Evolutionary conservation across 106 monocot genomes (phyloP).

Genomic region (Acanthochlamys bracteata): DNA sequence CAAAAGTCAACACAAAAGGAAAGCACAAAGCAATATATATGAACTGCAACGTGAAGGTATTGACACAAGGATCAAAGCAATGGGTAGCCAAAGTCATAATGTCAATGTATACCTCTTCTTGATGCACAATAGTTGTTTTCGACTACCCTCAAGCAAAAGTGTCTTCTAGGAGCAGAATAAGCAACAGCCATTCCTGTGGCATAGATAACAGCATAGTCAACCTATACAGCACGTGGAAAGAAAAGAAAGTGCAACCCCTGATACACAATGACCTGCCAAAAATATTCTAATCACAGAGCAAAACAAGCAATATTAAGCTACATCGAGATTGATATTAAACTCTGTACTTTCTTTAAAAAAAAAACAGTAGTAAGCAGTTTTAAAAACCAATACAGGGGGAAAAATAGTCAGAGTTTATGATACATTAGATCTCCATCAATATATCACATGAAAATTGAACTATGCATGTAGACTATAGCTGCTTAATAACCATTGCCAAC

Average conservation of each 20-base stretch:
- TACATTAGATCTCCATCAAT: no score
- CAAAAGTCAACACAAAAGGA: no score
- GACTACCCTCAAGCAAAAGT: conserved; percentile 58
- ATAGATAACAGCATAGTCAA: neutral
- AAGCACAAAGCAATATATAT: neutral
- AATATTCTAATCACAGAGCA: neutral
- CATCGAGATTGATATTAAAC: neutral
- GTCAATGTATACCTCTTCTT: conserved; percentile 59
- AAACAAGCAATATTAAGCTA: neutral
- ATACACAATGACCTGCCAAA: neutral
- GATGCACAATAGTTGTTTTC: conserved; percentile 91
- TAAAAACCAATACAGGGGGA: no score
- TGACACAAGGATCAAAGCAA: neutral
- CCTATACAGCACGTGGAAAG: neutral
- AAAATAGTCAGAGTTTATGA: no score
- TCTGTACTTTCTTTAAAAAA: no score
- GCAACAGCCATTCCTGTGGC: conserved; percentile 68
- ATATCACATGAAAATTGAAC: no score
- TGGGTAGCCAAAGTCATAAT: neutral
- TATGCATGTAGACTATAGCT: no score
- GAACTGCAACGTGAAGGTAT: neutral
- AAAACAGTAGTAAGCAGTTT: no score
- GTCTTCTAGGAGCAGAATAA: conserved; percentile 67
- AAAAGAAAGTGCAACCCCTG: no score
- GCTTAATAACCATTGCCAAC: no score